Evolutionary conservation across 495 filamentous ascomycete species (phyloP).

Genomic region (Pseudoneurospora amorphoporcata): DNA sequence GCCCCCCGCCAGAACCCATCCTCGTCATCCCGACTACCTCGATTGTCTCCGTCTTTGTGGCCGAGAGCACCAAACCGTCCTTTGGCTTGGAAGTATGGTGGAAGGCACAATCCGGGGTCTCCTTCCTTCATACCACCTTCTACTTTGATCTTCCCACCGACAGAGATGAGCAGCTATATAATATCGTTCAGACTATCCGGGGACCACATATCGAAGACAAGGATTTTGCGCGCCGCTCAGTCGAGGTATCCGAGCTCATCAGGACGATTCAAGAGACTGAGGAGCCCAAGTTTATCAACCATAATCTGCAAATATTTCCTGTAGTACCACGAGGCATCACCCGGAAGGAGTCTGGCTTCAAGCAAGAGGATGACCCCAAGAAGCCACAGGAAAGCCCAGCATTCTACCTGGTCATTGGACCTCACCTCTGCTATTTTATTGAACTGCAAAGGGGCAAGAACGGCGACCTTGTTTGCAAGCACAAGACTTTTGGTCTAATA

Average conservation of each 20-base stretch:
- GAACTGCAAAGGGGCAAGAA: conserved; percentile 46
- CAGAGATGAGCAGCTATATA: conserved; percentile 62
- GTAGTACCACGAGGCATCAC: conserved; percentile 64
- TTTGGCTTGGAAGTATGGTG: conserved; percentile 80
- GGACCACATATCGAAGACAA: conserved; percentile 24
- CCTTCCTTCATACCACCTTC: conserved; percentile 41
- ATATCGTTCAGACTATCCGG: conserved; percentile 51
- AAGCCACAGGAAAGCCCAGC: conserved; percentile 71
- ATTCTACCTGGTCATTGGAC: conserved; percentile 78
- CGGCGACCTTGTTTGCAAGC: conserved; percentile 35
- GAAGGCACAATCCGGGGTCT: conserved; percentile 50
- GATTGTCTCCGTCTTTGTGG: conserved; percentile 65
- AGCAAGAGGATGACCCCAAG: conserved; percentile 31
- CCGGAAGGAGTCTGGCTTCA: conserved; percentile 33
- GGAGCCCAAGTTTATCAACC: conserved; percentile 55
- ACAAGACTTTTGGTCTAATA: conserved; percentile 56
- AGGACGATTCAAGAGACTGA: conserved; percentile 55
- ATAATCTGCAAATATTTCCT: conserved; percentile 68
- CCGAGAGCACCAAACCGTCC: conserved; percentile 70
- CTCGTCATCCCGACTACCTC: conserved; percentile 53
- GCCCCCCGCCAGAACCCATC: conserved; percentile 14
- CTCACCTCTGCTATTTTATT: conserved; percentile 72
- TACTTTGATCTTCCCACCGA: conserved; percentile 66
- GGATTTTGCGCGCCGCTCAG: conserved; percentile 44
- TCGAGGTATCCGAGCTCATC: conserved; percentile 30